Evolutionary conservation across 208 protist species (phyloP), one percentile per base, ranked within the genome.

Genomic region (Leishmania guyanensis): DNA sequence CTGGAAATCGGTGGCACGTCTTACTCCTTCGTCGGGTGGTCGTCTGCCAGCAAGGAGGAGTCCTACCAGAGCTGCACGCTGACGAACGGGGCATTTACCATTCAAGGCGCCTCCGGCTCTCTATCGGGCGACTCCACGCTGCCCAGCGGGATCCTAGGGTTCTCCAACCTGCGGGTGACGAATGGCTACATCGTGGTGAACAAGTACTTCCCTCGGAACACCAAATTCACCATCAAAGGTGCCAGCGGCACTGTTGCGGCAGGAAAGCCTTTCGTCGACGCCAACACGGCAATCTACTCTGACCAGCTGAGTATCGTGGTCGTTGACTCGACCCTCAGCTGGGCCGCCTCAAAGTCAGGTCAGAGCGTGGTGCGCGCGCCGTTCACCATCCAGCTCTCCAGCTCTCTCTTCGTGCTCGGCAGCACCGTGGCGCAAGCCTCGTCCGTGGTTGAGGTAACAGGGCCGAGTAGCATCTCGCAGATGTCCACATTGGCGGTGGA

Each of bases 401-500:
- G 71, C 71, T 29, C 71, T 5, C 50, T 75, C 48, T 75, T 75
- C 29, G 43, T 58, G 48, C 9, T 75, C 71, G 71, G 71, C 71
- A 60, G 9, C 50, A 75, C 71, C n/a, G 12, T 60, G 71, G 12
- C 46, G 29, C 50, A 60, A 14, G 71, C 71, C n/a, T n/a, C 71
- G 9, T 75, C 71, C 29, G 9, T 60, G 9, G 71, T 75, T 1
- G 71, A 53, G 10, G 36, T 75, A 29, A 5, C 2, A 17, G 51
- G 29, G 3, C 46, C 46, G 16, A 39, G 51, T 20, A 56, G 46
- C 39, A 75, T 53, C n/a, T 39, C 36, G 50, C n/a, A 60, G 39
- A 75, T 6, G 50, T 75, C 71, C 8, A 50, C 16, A 60, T 6
- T 75, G 46, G 50, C 71, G 8, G 71, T 75, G 71, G 71, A 75